A percentile compares a stretch with the other conserved stretches of the same genome.
Evolutionary conservation across 1,284 basidiomycete species (phyloP).

Genomic region (Waitea zeae): DNA sequence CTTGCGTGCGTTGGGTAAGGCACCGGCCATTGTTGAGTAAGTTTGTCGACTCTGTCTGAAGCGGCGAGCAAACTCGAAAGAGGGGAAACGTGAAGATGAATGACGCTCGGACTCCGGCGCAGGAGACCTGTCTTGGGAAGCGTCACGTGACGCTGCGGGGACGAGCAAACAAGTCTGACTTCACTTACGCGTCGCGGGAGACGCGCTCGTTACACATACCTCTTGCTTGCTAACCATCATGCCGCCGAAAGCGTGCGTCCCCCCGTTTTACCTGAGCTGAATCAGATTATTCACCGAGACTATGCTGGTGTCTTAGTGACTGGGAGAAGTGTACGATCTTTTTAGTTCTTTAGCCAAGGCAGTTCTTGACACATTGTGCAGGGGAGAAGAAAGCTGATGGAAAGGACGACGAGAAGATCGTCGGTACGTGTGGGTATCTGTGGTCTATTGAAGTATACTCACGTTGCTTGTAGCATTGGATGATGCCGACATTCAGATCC

Average conservation of each 20-base stretch:
- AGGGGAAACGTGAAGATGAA: not conserved
- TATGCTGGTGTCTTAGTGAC: slow-evolving; percentile 39
- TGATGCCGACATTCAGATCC: slow-evolving; percentile 96
- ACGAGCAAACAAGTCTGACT: slow-evolving; percentile 11
- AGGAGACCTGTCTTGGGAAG: too few relatives aligned
- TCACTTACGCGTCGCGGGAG: not conserved
- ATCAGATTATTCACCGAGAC: too few relatives aligned
- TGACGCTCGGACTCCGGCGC: too few relatives aligned
- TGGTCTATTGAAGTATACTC: too few relatives aligned
- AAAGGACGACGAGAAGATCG: slow-evolving; percentile 86
- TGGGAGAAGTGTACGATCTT: slow-evolving; percentile 97
- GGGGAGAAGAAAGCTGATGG: slow-evolving; percentile 71
- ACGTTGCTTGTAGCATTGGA: slow-evolving; percentile 54
- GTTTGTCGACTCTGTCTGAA: not conserved
- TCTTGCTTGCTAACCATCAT: slow-evolving; percentile 33
- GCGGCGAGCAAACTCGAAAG: not conserved
- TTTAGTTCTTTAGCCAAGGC: slow-evolving; percentile 6
- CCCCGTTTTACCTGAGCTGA: too few relatives aligned
- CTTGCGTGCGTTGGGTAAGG: slow-evolving; percentile 78
- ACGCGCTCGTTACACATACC: too few relatives aligned
- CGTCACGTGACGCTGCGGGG: not conserved
- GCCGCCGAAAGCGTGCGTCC: slow-evolving; percentile 74
- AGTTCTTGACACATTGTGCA: slow-evolving; percentile 13
- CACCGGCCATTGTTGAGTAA: slow-evolving; percentile 70
- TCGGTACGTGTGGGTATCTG: slow-evolving; percentile 52